Base-by-base conservation (phyloP, 768 basidiomycete species). In the Trametes cubensis region DNA sequence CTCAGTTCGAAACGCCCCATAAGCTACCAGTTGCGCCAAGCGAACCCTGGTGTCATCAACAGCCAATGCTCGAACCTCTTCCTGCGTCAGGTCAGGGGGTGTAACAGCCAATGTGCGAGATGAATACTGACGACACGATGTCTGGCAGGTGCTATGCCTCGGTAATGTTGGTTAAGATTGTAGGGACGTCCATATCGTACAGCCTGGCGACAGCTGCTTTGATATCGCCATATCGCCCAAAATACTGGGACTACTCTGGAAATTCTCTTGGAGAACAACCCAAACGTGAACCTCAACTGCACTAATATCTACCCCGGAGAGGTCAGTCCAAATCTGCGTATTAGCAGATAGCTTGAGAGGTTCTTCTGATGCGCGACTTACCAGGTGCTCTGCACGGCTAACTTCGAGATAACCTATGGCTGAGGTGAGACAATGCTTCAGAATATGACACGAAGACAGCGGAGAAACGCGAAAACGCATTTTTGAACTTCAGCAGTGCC, bases 251-350 rank as follows among this genome's bases (percentile, higher is more conserved):
- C 87, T 56, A 68, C 78, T 50, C 61, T 76, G 63, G 76, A 64
- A 28, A 81, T 80, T 17, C 74, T 91, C 21, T 69, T 78, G 62
- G 67, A 76, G 30, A 89, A 90, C 77, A 90, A 90, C 76, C 87
- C 84, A 2, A 86, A 89, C 67, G 70, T 90, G 58, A 74, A 85
- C 71, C 55, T 63, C 8, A 67, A 40, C 13, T 86, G 85, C 73
- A 71, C 70, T 39, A 87, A 86, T 74, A 78, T 89, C 52, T 84
- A 83, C 72, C 70, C 80, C 56, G 80, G 77, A 51, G 86, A 88
- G 80, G 88, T 88, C 68, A 21, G 54, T 30, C 28, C 28, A 30
- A 30, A 8, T n/a, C n/a, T n/a, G n/a, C n/a, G 28, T 30, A 30
- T 8, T 8, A 4, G 4, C 28, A 30, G 28, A 30, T 30, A 30